Percentiles rank a stretch among this genome's conserved stretches.
Evolutionary conservation across 192 early-diverging fungal genomes (phyloP).

Genomic region (Coemansia furcata): DNA sequence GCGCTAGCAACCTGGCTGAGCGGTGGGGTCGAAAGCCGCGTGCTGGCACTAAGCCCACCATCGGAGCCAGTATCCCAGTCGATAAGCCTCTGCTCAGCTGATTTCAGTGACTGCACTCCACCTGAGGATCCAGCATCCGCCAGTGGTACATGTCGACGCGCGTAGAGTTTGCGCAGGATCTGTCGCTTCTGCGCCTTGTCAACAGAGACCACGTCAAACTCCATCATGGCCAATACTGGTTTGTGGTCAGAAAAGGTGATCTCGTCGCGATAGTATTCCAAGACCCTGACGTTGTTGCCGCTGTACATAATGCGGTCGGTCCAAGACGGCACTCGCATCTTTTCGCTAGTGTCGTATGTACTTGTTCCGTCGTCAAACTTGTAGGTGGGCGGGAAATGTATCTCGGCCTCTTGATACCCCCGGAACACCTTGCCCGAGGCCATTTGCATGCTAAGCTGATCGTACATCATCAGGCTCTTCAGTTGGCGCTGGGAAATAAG

Average conservation of each 20-base stretch:
- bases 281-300: slow-evolving; percentile 20
- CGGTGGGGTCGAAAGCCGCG: neutral
- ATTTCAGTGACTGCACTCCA: neutral
- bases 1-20: neutral
- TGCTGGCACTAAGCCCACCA: neutral
- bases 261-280: slow-evolving; percentile 50
- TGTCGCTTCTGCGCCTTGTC: slow-evolving; percentile 37
- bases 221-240: slow-evolving; percentile 43
- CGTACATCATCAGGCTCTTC: slow-evolving; percentile 53
- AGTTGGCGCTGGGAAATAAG: slow-evolving; percentile 50
- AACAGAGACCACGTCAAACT: slow-evolving; percentile 44
- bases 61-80: slow-evolving; percentile 21
- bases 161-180: slow-evolving; percentile 39
- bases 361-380: slow-evolving; percentile 87
- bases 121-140: neutral
- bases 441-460: slow-evolving; percentile 65
- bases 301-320: slow-evolving; percentile 83
- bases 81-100: slow-evolving; percentile 26
- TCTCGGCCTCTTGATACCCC: slow-evolving; percentile 75
- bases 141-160: slow-evolving; percentile 7
- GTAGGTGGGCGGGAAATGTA: slow-evolving; percentile 94
- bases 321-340: slow-evolving; percentile 92
- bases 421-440: slow-evolving; percentile 62
- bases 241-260: slow-evolving; percentile 51
- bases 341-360: slow-evolving; percentile 90